phyloP scores from a whole-genome alignment of 176 grass and related monocot genomes.

The Cenchrus purpureus region DNA sequence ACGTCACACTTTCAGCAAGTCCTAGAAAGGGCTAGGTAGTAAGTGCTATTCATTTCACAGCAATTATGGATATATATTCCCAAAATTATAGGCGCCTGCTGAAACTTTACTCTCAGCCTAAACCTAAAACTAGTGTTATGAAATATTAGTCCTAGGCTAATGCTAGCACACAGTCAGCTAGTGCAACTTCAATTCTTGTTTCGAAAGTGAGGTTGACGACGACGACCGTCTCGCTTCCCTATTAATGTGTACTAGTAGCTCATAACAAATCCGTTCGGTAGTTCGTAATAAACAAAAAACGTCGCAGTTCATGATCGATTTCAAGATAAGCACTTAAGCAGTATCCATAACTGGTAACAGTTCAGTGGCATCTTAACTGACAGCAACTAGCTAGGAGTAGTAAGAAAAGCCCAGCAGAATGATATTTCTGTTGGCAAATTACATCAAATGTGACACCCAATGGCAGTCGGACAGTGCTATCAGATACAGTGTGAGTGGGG shows the following conservation, averaged over 20 bases:
- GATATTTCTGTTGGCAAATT: not conserved
- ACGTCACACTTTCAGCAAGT: no score
- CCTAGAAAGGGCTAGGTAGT: no score
- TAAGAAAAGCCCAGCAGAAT: no score
- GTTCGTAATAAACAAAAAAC: not conserved
- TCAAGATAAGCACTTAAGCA: not conserved
- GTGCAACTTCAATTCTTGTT: not conserved
- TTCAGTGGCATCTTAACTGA: not conserved
- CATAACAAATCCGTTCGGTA: no score
- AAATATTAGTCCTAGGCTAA: not conserved
- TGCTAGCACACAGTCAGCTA: not conserved
- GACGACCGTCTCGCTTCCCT: not conserved
- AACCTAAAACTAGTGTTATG: not conserved
- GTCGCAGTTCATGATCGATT: not conserved
- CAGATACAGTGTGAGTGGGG: not conserved
- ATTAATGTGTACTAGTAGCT: not conserved
- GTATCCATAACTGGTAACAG: slow-evolving; percentile 1
- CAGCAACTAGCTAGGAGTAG: not conserved
- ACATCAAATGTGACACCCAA: no score
- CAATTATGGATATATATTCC: not conserved
- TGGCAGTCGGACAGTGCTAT: not conserved
- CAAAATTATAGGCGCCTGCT: not conserved
- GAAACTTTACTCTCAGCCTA: not conserved
- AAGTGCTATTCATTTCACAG: not conserved
- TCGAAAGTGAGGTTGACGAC: not conserved